Percentiles rank a stretch among this genome's conserved stretches.
Evolutionary conservation across 805 yeast genomes (phyloP).

Genomic region (Zygotorulaspora sp.): DNA sequence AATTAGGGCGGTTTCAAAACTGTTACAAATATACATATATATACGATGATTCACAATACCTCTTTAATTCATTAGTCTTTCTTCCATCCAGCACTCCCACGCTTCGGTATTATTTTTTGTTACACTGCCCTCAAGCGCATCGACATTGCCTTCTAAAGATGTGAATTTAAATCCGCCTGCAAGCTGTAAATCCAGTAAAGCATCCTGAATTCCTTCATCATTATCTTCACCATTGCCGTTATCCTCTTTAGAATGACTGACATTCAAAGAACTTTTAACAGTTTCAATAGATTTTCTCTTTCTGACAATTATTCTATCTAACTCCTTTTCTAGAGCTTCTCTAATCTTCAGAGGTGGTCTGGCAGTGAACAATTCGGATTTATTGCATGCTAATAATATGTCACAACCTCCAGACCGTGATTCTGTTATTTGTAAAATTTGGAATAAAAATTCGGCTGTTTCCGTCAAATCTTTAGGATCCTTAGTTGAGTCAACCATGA

Average conservation of each 20-base stretch:
- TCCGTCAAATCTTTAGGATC: conserved; percentile 45
- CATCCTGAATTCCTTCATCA: conserved; percentile 23
- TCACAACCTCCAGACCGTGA: conserved; percentile 62
- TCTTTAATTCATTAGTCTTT: conserved; percentile 57
- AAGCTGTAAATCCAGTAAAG: conserved; percentile 18
- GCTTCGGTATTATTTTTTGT: conserved; percentile 47
- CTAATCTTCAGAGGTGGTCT: conserved; percentile 62
- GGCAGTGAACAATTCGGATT: conserved; percentile 79
- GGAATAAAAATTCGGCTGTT: conserved; percentile 56
- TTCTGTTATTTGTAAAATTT: conserved; percentile 60
- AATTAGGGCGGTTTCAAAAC: no score
- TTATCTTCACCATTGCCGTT: conserved; percentile 20
- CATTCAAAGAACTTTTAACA: conserved; percentile 35
- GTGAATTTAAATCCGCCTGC: conserved; percentile 55
- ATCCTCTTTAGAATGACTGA: conserved; percentile 5
- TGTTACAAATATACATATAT: no score
- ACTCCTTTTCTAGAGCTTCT: conserved; percentile 57
- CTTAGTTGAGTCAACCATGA: conserved; percentile 70
- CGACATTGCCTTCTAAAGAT: conserved; percentile 67
- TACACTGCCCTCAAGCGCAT: conserved; percentile 69
- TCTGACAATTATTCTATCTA: conserved; percentile 48
- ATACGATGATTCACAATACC: no score
- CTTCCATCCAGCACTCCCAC: conserved; percentile 81
- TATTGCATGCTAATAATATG: conserved; percentile 75
- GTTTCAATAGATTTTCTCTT: conserved; percentile 45